A percentile compares a stretch with the other conserved stretches of the same genome.
Evolutionary conservation across 2,329 filamentous ascomycete genomes (phyloP).

Genomic region (Cercospora beticola): DNA sequence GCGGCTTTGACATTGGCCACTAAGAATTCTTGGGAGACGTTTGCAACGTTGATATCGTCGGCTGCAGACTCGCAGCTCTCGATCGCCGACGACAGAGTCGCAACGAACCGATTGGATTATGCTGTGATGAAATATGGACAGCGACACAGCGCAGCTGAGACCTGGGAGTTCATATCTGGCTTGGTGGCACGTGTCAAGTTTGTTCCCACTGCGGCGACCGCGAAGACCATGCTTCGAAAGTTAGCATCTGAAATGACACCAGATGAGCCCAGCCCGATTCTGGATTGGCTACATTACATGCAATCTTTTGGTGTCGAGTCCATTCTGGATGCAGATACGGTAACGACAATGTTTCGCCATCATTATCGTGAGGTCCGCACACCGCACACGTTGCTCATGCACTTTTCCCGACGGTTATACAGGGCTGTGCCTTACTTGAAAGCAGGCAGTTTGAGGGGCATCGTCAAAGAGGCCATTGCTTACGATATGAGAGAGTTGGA

Average conservation of each 20-base stretch:
- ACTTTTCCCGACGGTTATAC: slow-evolving; percentile 29
- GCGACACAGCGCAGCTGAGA: slow-evolving; percentile 27
- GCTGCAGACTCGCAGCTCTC: neutral
- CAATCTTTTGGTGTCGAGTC: slow-evolving; percentile 18
- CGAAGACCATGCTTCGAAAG: slow-evolving; percentile 27
- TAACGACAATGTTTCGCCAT: slow-evolving; percentile 25
- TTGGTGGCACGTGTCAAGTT: slow-evolving; percentile 28
- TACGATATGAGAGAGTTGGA: slow-evolving; percentile 31
- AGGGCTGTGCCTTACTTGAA: slow-evolving; percentile 21
- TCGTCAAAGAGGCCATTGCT: slow-evolving; percentile 30
- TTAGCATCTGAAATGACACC: slow-evolving; percentile 26
- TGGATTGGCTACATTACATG: slow-evolving; percentile 30
- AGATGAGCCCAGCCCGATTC: slow-evolving; percentile 20
- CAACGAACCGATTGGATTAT: slow-evolving; percentile 23
- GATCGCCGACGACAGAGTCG: neutral
- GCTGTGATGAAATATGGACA: slow-evolving; percentile 23
- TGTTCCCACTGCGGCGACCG: slow-evolving; percentile 27
- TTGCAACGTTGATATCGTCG: slow-evolving; percentile 4
- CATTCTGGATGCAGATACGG: slow-evolving; percentile 23
- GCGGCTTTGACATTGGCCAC: slow-evolving; percentile 16
- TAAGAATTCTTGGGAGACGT: slow-evolving; percentile 13
- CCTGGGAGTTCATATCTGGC: slow-evolving; percentile 30
- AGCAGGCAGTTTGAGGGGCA: slow-evolving; percentile 17
- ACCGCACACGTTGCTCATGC: slow-evolving; percentile 31
- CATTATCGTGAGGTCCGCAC: slow-evolving; percentile 33